phyloP scores from a whole-genome alignment of 345 rosid genomes.

The Luvunga scandens region DNA sequence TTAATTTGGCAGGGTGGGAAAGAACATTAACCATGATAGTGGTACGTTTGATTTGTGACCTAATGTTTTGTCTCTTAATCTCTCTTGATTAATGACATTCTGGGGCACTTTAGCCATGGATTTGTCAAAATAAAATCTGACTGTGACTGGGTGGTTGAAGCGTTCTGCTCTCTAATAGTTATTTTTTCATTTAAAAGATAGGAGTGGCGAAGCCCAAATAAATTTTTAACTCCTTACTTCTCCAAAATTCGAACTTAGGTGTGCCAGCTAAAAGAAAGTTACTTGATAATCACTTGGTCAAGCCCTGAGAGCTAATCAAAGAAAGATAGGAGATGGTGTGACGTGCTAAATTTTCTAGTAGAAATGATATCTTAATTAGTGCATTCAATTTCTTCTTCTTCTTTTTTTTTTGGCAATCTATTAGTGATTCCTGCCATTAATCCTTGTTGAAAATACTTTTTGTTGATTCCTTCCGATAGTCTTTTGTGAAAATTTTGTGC shows the following conservation, averaged over 20 bases:
- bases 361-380: background rate
- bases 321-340: background rate
- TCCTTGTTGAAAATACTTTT: too few relatives aligned
- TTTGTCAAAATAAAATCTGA: background rate
- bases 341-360: background rate
- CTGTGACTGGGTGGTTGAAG: background rate
- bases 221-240: too few relatives aligned
- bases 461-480: background rate
- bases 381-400: background rate
- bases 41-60: constrained; percentile 1
- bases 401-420: background rate
- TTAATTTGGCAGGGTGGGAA: background rate
- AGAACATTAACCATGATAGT: background rate
- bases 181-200: too few relatives aligned
- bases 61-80: background rate
- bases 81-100: background rate
- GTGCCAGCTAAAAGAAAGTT: too few relatives aligned
- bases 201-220: too few relatives aligned
- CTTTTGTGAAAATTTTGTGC: background rate
- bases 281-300: too few relatives aligned
- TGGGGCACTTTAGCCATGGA: background rate
- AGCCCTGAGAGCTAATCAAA: too few relatives aligned
- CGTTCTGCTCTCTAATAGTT: background rate
- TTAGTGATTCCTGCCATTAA: too few relatives aligned
- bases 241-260: too few relatives aligned